Percentiles rank a stretch among this genome's conserved stretches.
phyloP scores from a whole-genome alignment of 176 grass and related monocot species.

The Carex parvula region DNA sequence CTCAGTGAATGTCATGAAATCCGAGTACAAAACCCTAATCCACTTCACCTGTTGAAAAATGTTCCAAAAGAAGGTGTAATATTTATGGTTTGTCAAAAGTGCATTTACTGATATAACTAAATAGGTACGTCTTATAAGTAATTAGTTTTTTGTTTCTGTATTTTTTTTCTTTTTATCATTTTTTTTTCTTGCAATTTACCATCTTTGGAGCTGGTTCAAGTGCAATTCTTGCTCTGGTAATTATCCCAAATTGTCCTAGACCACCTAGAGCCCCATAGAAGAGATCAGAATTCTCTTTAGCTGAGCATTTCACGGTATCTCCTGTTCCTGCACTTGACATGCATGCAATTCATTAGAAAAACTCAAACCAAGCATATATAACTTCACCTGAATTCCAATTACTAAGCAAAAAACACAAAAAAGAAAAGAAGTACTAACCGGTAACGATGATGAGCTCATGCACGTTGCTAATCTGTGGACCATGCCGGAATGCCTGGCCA shows the following conservation, averaged over 20 bases:
- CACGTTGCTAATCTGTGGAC: constrained; percentile 94
- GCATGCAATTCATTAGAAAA: constrained; percentile 8
- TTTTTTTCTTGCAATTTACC: constrained; percentile 40
- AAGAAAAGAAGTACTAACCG: constrained; percentile 35
- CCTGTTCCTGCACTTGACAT: constrained; percentile 68
- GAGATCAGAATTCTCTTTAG: constrained; percentile 65
- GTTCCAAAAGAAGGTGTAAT: neutral
- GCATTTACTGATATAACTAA: neutral
- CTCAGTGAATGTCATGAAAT: constrained; percentile 72
- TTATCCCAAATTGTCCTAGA: constrained; percentile 89
- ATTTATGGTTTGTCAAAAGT: neutral
- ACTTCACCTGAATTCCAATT: constrained; percentile 7
- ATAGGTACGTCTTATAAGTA: neutral
- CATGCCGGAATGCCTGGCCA: constrained; percentile 82
- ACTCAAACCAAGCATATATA: constrained; percentile 4
- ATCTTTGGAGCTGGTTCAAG: constrained; percentile 83
- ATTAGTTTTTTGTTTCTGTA: neutral
- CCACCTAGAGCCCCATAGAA: constrained; percentile 79
- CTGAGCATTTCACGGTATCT: constrained; percentile 62
- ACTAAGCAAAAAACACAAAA: neutral
- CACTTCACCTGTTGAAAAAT: constrained; percentile 55
- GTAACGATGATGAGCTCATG: constrained; percentile 82
- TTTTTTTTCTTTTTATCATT: neutral
- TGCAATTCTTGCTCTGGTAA: constrained; percentile 74
- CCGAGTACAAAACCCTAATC: constrained; percentile 86